Percentiles rank a stretch among this genome's conserved stretches.
Evolutionary conservation across 257 asterid species (phyloP).

Genomic region (Buddleja alternifolia): DNA sequence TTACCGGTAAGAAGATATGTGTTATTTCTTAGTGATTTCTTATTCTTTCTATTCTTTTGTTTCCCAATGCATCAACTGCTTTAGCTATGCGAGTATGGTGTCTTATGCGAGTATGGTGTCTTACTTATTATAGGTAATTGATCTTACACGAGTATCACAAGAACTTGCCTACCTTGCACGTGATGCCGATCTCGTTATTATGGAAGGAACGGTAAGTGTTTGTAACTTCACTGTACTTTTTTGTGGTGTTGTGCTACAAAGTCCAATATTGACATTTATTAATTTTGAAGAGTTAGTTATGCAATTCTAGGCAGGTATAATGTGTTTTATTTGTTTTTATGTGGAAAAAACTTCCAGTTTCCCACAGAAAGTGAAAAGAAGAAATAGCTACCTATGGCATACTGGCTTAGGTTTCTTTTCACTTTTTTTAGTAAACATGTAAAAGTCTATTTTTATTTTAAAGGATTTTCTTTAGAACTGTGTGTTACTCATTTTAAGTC

Average conservation of each 20-base stretch:
- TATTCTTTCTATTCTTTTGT: constrained; percentile 1
- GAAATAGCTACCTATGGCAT: no score
- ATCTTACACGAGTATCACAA: constrained; percentile 85
- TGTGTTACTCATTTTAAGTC: no score
- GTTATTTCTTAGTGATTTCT: constrained; percentile 19
- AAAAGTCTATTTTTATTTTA: no score
- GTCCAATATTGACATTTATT: background rate
- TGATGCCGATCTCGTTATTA: constrained; percentile 88
- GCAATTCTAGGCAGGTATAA: constrained; percentile 2
- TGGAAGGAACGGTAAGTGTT: constrained; percentile 93
- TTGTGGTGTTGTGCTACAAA: background rate
- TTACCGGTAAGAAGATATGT: constrained; percentile 70
- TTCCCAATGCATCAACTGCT: constrained; percentile 15
- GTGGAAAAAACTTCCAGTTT: no score
- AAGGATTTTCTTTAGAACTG: no score
- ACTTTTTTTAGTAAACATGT: no score
- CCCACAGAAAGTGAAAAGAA: no score
- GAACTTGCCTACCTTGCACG: constrained; percentile 87
- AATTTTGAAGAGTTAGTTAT: background rate
- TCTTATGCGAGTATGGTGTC: constrained; percentile 23
- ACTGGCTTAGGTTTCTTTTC: no score
- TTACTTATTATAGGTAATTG: constrained; percentile 62
- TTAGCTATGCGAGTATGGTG: no score
- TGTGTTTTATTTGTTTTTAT: no score
- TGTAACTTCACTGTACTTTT: constrained; percentile 9